Conservation (phyloP, 805 yeast genomes). For the Starmerella potacharoeniae region DNA sequence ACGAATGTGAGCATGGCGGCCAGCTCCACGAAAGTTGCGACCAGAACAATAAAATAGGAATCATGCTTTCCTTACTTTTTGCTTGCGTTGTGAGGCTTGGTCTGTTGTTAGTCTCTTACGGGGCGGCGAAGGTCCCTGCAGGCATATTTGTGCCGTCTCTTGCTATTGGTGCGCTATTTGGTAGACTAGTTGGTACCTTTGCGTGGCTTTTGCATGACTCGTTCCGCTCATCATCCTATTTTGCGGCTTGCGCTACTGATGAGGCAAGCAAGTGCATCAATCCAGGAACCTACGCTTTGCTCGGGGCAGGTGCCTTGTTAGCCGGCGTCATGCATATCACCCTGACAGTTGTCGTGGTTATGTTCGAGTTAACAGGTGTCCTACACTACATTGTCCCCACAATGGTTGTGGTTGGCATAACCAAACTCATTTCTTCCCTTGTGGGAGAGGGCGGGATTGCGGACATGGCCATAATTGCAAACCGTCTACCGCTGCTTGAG, state of each 20-base stretch:
- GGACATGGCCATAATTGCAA: constrained; percentile 82
- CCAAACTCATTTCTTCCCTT: constrained; percentile 64
- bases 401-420: constrained; percentile 87
- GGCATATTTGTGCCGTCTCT: constrained; percentile 95
- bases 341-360: constrained; percentile 83
- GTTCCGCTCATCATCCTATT: constrained; percentile 31
- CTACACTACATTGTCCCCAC: constrained; percentile 83
- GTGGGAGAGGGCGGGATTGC: constrained; percentile 87
- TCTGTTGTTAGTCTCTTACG: constrained; percentile 75
- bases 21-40: constrained; percentile 29
- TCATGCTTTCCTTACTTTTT: constrained; percentile 44
- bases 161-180: constrained; percentile 96
- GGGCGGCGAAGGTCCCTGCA: constrained; percentile 77
- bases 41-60: constrained; percentile 17
- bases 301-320: constrained; percentile 92
- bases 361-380: constrained; percentile 96
- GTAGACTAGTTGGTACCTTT: constrained; percentile 68
- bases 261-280: constrained; percentile 46
- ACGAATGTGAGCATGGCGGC: constrained; percentile 55
- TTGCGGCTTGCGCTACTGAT: constrained; percentile 18
- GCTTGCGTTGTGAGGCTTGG: constrained; percentile 65
- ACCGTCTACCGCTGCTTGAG: constrained; percentile 75
- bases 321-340: constrained; percentile 92
- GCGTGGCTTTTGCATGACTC: constrained; percentile 42
- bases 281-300: constrained; percentile 88